These are phyloP conservation scores for Ustilago crameri DNA, from an alignment of 1,284 basidiomycete genomes.

Conservation along the genomic window DNA sequence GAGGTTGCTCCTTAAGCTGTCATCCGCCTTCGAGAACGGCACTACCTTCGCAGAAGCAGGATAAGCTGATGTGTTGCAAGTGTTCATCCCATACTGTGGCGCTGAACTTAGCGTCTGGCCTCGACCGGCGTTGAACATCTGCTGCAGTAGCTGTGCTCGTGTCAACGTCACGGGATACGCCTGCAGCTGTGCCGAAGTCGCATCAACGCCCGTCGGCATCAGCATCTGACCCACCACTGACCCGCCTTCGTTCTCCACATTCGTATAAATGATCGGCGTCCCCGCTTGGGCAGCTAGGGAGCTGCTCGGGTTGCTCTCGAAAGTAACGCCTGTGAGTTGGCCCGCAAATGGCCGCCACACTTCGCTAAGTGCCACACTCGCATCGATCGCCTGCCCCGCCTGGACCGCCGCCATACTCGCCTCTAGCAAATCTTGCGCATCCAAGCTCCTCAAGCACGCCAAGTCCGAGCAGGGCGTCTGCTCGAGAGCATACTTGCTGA, in stretches of 20 bases:
- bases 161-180: slow-evolving; percentile 20
- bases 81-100: slow-evolving; percentile 18
- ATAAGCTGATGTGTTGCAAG: slow-evolving; percentile 12
- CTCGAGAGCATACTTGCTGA: slow-evolving; percentile 38
- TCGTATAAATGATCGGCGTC: slow-evolving; percentile 47
- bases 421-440: slow-evolving; percentile 29
- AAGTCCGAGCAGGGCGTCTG: slow-evolving; percentile 44
- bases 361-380: slow-evolving; percentile 31
- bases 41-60: not conserved
- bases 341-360: slow-evolving; percentile 52
- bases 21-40: slow-evolving; percentile 8
- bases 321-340: slow-evolving; percentile 24
- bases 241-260: slow-evolving; percentile 56
- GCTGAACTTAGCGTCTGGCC: not conserved
- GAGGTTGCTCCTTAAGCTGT: slow-evolving; percentile 37
- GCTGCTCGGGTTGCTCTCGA: slow-evolving; percentile 16
- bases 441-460: slow-evolving; percentile 34
- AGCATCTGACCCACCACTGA: slow-evolving; percentile 25
- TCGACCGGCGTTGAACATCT: slow-evolving; percentile 50
- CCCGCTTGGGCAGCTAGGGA: not conserved
- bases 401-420: slow-evolving; percentile 23
- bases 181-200: slow-evolving; percentile 8
- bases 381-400: slow-evolving; percentile 17
- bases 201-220: slow-evolving; percentile 8
- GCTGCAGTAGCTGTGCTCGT: slow-evolving; percentile 16